Percentiles rank a stretch among this genome's conserved stretches.
Evolutionary conservation across 495 filamentous ascomycete species (phyloP).

Genomic region (Podospora australis): DNA sequence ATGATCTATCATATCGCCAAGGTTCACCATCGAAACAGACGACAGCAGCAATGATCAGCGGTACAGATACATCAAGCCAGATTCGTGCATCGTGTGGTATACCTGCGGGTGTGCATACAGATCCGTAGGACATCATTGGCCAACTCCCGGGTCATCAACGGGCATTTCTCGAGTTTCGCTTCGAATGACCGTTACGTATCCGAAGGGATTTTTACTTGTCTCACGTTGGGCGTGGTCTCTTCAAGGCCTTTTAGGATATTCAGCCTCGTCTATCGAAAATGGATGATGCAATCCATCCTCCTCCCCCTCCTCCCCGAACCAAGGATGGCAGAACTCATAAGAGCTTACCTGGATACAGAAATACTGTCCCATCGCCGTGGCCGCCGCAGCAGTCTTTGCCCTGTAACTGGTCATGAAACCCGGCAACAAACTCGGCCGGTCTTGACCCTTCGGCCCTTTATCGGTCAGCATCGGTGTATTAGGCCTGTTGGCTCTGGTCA

Average conservation of each 20-base stretch:
- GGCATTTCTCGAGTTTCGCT: background rate
- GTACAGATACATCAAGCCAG: too few species aligned
- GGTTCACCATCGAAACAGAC: too few species aligned
- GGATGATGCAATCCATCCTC: constrained; percentile 1
- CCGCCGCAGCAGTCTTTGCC: background rate
- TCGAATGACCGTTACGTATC: background rate
- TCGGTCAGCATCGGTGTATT: constrained; percentile 9
- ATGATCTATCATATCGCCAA: too few species aligned
- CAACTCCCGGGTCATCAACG: background rate
- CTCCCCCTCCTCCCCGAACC: too few species aligned
- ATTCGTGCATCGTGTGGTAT: background rate
- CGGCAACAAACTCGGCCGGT: background rate
- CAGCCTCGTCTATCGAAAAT: background rate
- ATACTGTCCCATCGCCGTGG: too few species aligned
- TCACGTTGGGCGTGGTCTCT: background rate
- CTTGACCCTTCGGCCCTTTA: constrained; percentile 4
- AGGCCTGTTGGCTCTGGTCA: background rate
- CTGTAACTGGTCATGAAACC: background rate
- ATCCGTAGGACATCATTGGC: background rate
- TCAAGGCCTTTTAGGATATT: background rate
- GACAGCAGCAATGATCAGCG: too few species aligned
- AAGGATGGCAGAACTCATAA: background rate
- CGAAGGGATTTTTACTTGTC: background rate
- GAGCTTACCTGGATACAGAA: background rate
- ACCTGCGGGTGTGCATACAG: background rate